Percentiles rank a stretch among this genome's conserved stretches.
phyloP scores from a whole-genome alignment of 768 basidiomycete genomes.

The Boletellus sp. region DNA sequence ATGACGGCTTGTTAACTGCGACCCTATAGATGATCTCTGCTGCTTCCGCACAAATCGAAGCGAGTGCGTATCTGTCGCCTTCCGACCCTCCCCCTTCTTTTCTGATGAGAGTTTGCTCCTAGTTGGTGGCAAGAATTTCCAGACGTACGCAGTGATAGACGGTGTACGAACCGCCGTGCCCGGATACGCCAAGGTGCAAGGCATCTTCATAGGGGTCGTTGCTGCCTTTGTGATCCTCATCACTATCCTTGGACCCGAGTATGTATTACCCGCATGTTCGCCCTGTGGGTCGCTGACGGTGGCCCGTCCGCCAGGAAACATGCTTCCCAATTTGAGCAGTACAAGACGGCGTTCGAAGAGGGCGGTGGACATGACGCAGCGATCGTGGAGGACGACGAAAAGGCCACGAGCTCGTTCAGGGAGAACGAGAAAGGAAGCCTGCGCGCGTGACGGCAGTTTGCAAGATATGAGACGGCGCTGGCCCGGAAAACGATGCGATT shows the following conservation, averaged over 20 bases:
- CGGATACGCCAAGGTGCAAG: conserved; percentile 76
- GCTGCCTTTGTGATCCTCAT: conserved; percentile 73
- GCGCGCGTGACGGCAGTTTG: conserved; percentile 4
- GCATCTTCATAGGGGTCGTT: conserved; percentile 83
- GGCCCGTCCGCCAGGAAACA: conserved; percentile 49
- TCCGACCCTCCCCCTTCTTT: not conserved
- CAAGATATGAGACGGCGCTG: too few species aligned
- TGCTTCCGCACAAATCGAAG: conserved; percentile 78
- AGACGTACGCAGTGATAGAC: conserved; percentile 42
- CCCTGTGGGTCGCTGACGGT: not conserved
- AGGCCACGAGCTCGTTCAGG: not conserved
- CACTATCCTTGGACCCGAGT: conserved; percentile 78
- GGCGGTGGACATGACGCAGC: conserved; percentile 57
- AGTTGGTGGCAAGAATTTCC: conserved; percentile 61
- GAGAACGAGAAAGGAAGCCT: conserved; percentile 2
- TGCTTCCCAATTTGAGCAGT: conserved; percentile 79
- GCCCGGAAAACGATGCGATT: not conserved
- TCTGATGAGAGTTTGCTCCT: not conserved
- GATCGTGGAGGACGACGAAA: conserved; percentile 26
- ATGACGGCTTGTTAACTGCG: not conserved
- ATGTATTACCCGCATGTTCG: conserved; percentile 26
- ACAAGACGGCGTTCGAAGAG: conserved; percentile 74
- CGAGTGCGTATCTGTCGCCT: conserved; percentile 39
- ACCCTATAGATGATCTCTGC: conserved; percentile 55
- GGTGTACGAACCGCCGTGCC: conserved; percentile 44